Evolutionary conservation across 2,329 filamentous ascomycete species (phyloP), one percentile per base, ranked within the genome.

Genomic region (Epichloe typhina): DNA sequence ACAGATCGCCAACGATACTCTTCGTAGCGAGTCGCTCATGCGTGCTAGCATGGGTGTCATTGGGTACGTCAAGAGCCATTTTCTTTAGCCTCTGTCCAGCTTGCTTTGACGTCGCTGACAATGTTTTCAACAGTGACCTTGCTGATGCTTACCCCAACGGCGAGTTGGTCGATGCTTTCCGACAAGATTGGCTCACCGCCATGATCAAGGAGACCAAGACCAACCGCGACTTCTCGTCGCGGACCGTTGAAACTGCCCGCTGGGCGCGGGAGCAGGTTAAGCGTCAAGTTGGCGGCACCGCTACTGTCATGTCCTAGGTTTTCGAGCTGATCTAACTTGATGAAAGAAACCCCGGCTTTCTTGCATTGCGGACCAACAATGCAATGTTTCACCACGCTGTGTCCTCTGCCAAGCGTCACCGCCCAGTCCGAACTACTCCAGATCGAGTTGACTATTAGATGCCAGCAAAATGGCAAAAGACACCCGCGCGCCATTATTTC

Each of bases 231-330:
- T 96, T 87, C 72, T 78, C 83, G 59, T 64, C 79, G 31, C 86
- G 90, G 56, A 98, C 93, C 3, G 84, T 93, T 57, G 88, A 96
- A 58, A 97, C 93, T 45, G 93, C 93, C 64, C 86, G 91, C 61
- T 98, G 93, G 93, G 90, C 93, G 56, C 85, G 91, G 54, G 93
- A 97, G 71, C 89, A 96, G 67, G 90, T 97, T 67, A 97, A 96
- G 78, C 86, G 88, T 61, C 93, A 98, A 70, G 70, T 83, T 49
- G 76, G 77, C 52, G 78, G 78, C 56, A 47, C 65, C 63, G 59
- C 71, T 66, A 54, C 59, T 50, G 71, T 76, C 59, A 79, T 80
- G 74, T 66, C 71, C 50, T 70, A 76, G 59, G 39, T 12, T 69
- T 69, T 56, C 76, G 59, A 65, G 52, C 40, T 37, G 37, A 43